Evolutionary conservation across 148 eudicot species (phyloP), one percentile per base, ranked within the genome.

Genomic region (Rhododendron henanense): DNA sequence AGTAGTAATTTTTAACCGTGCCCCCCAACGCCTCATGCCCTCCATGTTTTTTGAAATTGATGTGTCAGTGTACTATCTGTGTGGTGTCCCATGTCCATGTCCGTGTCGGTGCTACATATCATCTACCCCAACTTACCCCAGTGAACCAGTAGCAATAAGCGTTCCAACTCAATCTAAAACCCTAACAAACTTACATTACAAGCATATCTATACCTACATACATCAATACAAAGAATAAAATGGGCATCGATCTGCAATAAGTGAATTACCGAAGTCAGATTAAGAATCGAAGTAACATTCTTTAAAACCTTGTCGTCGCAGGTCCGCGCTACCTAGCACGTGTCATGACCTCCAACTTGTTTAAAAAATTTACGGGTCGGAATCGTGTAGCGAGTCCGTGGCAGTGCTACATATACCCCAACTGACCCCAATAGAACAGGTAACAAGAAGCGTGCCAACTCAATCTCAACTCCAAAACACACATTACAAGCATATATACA

Each of bases 221-320:
- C 15, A 47, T 9, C 84, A 79, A 65, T 1, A 76, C 77, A 28
- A 15, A 74, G 69, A 77, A 44, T 10, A 61, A 23, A 84, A 23
- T 21, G n/a, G 55, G 57, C 79, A 59, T 9, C n/a, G 67, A 41
- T 0, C 75, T 19, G 21, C 25, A 63, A 83, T 19, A 8, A 50
- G 14, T 23, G 19, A 13, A 18, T 14, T 93, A 97, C 98, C 95
- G 5, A 28, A 69, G 57, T 3, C 16, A 28, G 6, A 69, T 33
- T 28, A 28, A 0, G 37, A 28, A 69, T 28, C 0, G 7, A 28
- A 69, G 37, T 28, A 10, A 31, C 0, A 67, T 0, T 10, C 11
- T 67, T n/a, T 67, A n/a, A 10, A 55, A 55, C 61, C 61, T 55
- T 18, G 15, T 13, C 55, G 16, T 13, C 0, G 21, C 61, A 16